Base-by-base conservation (phyloP, 768 basidiomycete genomes). In the Mycena indigotica region DNA sequence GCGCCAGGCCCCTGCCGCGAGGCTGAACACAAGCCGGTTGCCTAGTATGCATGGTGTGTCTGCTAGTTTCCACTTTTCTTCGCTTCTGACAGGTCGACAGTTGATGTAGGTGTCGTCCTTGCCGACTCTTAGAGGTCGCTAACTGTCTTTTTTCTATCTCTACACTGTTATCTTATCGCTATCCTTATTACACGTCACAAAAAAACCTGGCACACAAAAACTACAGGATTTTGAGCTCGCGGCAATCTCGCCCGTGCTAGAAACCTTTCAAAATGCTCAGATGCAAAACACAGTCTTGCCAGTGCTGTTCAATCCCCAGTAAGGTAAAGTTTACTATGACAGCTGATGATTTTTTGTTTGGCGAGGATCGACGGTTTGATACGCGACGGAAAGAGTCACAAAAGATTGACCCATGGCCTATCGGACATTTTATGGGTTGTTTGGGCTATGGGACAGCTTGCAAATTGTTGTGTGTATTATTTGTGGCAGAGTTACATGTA, bases 1-100 rank as follows among this genome's bases (percentile, higher is more conserved):
- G 62, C 77, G 91, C 49, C 85, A 87, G 69, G 73, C 77, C 39
- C 81, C 89, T 28, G 81, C 84, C 10, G 82, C 87, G 61, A 82
- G 89, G 65, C 82, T 91, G 69, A 94, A 93, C 66, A 93, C 91
- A 54, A 93, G 91, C 72, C 79, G 92, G 65, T 76, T 93, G 44
- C 92, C 92, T 10, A 93, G 92, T 71, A 87, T 85, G 77, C 92
- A 94, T 72, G 91, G 81, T 82, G 52, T 40, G 79, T 67, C 54
- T 44, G 19, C 26, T 25, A 30, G 1, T 49, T 28, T 26, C 28
- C 54, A 26, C 30, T 51, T 23, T 50, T 17, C 58, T 29, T n/a
- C 21, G 56, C 24, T 28, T 32, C 52, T 50, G 21, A 30, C n/a
- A 13, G 44, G n/a, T 35, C 35, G 4, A 41, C 24, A 68, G 67